Evolutionary conservation across 164 flowering plant species (phyloP).

Genomic region (Vitis cinerea): DNA sequence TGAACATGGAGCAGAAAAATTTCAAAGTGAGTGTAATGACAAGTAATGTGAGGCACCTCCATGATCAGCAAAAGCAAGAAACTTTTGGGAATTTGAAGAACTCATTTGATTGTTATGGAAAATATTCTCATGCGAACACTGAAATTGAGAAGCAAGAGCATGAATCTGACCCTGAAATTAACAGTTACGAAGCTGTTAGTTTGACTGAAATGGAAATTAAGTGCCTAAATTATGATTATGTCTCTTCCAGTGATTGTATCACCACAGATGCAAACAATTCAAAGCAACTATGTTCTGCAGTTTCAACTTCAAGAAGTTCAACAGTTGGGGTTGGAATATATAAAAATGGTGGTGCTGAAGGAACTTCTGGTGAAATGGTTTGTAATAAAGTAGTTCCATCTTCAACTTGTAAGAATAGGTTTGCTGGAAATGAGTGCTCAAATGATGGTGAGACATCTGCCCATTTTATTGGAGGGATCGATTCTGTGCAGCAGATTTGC

Average conservation of each 20-base stretch:
- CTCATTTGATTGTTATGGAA: conserved; percentile 5
- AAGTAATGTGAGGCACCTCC: neutral
- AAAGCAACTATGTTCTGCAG: neutral
- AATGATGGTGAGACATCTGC: neutral
- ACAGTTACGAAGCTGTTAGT: neutral
- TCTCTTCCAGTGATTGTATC: conserved; percentile 1
- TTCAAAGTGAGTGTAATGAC: neutral
- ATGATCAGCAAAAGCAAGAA: neutral
- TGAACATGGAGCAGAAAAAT: conserved; percentile 2
- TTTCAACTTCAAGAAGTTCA: neutral
- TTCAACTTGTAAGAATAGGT: neutral
- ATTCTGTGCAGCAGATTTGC: neutral
- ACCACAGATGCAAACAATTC: neutral
- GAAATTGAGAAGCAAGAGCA: conserved; percentile 5
- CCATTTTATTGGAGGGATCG: neutral
- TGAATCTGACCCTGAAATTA: conserved; percentile 3
- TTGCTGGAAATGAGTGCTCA: neutral
- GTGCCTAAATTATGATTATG: neutral
- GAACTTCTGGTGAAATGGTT: neutral
- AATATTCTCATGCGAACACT: conserved; percentile 1
- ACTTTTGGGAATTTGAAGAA: conserved; percentile 1
- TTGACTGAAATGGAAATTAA: neutral
- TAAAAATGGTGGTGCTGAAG: neutral
- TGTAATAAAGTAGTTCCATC: neutral
- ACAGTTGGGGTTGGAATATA: neutral